Evolutionary conservation across 2,329 filamentous ascomycete species (phyloP).

Genomic region (Pseudogymnoascus sp.): DNA sequence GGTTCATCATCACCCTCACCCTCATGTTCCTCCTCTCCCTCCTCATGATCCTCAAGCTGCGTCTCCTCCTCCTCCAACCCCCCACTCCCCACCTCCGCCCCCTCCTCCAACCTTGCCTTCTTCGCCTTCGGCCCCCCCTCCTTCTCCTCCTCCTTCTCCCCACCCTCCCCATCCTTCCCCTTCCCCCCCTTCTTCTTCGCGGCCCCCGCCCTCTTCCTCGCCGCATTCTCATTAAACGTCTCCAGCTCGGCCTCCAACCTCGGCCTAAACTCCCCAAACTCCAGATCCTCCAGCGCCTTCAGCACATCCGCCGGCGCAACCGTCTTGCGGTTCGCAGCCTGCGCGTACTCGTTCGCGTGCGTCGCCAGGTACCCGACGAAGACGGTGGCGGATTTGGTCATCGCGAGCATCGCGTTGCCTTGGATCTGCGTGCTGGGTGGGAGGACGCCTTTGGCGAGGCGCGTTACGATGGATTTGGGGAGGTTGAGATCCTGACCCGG

Average conservation of each 20-base stretch:
- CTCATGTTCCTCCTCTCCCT: conserved; percentile 32
- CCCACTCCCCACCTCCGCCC: conserved; percentile 32
- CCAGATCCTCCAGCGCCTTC: conserved; percentile 59
- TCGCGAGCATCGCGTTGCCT: conserved; percentile 69
- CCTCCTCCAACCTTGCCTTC: conserved; percentile 28
- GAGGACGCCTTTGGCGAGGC: conserved; percentile 70
- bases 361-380: conserved; percentile 75
- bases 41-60: conserved; percentile 37
- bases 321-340: conserved; percentile 64
- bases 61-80: conserved; percentile 30
- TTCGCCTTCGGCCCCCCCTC: conserved; percentile 26
- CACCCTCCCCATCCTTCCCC: conserved; percentile 41
- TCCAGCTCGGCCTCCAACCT: conserved; percentile 64
- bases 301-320: conserved; percentile 70
- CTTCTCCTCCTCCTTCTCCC: conserved; percentile 30
- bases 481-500: conserved; percentile 58
- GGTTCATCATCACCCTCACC: conserved; percentile 40
- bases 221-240: conserved; percentile 8
- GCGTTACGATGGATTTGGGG: conserved; percentile 73
- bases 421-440: conserved; percentile 78
- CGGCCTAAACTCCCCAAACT: conserved; percentile 63
- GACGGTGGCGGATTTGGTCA: conserved; percentile 74
- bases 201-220: conserved; percentile 14
- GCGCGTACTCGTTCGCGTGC: conserved; percentile 64
- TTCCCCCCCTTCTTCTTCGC: conserved; percentile 29